These are phyloP conservation scores for Oryza coarctata DNA, from an alignment of 176 grass and related monocot species.

Conservation along the genomic window DNA sequence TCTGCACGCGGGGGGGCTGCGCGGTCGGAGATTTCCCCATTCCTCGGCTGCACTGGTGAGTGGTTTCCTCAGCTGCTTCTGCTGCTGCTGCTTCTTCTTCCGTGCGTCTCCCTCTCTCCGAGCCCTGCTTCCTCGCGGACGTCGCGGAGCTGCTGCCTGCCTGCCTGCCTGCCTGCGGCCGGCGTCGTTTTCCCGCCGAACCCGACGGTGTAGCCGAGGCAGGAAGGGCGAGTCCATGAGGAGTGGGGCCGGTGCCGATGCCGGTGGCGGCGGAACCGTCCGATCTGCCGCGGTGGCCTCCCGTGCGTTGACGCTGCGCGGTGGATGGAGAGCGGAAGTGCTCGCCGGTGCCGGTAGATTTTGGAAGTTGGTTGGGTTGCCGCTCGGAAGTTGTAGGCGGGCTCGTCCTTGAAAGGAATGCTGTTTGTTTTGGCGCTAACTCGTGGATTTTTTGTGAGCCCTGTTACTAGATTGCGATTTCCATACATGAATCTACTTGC, in stretches of 20 bases:
- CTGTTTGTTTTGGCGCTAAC: background rate
- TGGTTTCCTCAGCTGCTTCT: background rate
- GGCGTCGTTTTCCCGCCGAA: background rate
- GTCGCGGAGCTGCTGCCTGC: background rate
- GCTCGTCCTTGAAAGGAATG: slow-evolving; percentile 20
- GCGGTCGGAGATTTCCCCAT: background rate
- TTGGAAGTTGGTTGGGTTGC: slow-evolving; percentile 34
- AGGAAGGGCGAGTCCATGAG: background rate
- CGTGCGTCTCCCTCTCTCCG: background rate
- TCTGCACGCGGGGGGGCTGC: background rate
- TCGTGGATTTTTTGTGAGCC: background rate
- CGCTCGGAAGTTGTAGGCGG: background rate
- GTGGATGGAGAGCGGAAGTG: background rate
- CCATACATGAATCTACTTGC: background rate
- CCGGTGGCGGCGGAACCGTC: background rate
- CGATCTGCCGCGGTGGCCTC: slow-evolving; percentile 4
- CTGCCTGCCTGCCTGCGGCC: too few relatives aligned
- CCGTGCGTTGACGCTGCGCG: background rate
- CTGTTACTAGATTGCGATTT: background rate
- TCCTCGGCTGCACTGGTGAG: slow-evolving; percentile 18
- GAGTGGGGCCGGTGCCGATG: background rate
- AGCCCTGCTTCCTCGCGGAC: background rate
- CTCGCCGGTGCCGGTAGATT: slow-evolving; percentile 23
- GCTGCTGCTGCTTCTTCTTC: too few relatives aligned
- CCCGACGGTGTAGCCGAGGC: background rate